Evolutionary conservation across 352 stramenopile species (phyloP).

Genomic region (Globisporangium spiculum): DNA sequence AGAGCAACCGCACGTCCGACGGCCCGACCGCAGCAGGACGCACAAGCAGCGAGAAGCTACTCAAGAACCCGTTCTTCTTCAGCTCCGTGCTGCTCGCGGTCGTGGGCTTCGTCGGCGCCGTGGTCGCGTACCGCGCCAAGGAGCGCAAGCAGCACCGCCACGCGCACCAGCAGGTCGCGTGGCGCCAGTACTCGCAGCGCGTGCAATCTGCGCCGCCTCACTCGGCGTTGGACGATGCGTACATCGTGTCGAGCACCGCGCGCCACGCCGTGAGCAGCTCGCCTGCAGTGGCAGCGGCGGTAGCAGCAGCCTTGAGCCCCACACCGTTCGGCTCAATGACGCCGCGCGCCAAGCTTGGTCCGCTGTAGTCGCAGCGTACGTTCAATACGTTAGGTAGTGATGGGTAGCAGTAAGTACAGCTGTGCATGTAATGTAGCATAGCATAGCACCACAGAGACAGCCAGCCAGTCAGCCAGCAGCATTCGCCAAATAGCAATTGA

Average conservation of each 20-base stretch:
- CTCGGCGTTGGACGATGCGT: not conserved
- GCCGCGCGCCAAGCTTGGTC: not conserved
- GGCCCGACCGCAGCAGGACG: not conserved
- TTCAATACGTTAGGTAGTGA: not conserved
- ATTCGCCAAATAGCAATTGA: not conserved
- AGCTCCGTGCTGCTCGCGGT: conserved; percentile 32
- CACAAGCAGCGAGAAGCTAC: conserved; percentile 12
- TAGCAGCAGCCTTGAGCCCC: not conserved
- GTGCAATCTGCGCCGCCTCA: not conserved
- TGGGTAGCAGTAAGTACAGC: too few relatives aligned
- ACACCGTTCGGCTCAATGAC: not conserved
- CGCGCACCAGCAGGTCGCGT: not conserved
- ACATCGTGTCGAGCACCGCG: conserved; percentile 8
- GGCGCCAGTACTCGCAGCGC: conserved; percentile 4
- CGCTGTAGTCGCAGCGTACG: not conserved
- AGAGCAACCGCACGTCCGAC: not conserved
- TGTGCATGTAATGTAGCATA: too few relatives aligned
- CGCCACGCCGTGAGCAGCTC: not conserved
- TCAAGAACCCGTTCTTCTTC: conserved; percentile 43
- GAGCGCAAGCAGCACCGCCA: conserved; percentile 8
- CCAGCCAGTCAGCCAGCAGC: not conserved
- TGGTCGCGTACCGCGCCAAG: conserved; percentile 29
- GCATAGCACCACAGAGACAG: too few relatives aligned
- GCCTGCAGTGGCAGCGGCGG: not conserved
- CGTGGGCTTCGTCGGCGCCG: conserved; percentile 24